Conservation (phyloP, 148 eudicot species). For the Silene uniflora region DNA sequence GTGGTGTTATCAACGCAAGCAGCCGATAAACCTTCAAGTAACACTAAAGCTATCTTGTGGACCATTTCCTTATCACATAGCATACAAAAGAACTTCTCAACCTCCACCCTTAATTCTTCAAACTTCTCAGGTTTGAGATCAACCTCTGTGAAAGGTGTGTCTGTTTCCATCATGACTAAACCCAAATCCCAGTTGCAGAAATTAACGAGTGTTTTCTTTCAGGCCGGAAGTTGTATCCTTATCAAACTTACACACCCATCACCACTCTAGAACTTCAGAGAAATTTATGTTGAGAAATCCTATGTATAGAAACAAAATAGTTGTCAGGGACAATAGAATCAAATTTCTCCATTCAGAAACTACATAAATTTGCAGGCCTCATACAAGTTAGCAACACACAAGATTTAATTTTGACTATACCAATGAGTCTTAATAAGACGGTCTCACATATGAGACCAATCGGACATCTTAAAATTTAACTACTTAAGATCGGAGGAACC, state of each 20-base stretch:
- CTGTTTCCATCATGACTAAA: conserved; percentile 43
- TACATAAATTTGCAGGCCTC: too few relatives aligned
- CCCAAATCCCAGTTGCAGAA: conserved; percentile 5
- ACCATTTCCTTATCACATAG: conserved; percentile 64
- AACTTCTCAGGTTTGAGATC: conserved; percentile 54
- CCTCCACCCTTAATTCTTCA: conserved; percentile 50
- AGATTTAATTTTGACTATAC: too few relatives aligned
- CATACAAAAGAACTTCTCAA: conserved; percentile 49
- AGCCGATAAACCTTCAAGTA: conserved; percentile 78
- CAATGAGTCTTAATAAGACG: too few relatives aligned
- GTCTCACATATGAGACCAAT: too few relatives aligned
- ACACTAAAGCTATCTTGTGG: conserved; percentile 66
- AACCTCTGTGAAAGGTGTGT: conserved; percentile 41
- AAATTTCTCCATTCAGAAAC: too few relatives aligned
- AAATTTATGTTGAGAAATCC: neutral
- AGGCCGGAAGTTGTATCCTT: neutral
- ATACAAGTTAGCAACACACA: too few relatives aligned
- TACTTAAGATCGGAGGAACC: too few relatives aligned
- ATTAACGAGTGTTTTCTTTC: neutral
- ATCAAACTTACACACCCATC: neutral
- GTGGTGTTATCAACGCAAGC: conserved; percentile 92
- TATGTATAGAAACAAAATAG: neutral
- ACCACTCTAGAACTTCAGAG: neutral
- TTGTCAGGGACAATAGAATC: too few relatives aligned
- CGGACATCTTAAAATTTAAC: too few relatives aligned